Evolutionary conservation across 495 filamentous ascomycete genomes (phyloP).

Genomic region (Podospora pseudopauciseta): DNA sequence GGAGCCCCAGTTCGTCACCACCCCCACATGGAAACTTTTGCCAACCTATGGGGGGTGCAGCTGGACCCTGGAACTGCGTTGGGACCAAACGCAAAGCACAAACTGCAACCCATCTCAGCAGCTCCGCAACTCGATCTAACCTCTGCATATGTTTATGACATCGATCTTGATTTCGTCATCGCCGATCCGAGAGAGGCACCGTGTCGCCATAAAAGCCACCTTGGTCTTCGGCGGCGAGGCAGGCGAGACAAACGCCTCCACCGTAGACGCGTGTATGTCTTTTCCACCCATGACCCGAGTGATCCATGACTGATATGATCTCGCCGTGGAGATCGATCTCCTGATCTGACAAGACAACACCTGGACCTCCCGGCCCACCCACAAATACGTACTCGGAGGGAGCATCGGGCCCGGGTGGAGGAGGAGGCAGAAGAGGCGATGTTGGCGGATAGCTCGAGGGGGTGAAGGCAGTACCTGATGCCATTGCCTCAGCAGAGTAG

Average conservation of each 20-base stretch:
- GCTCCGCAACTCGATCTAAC: constrained; percentile 14
- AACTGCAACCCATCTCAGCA: not conserved
- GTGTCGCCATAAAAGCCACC: constrained; percentile 50
- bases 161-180: constrained; percentile 22
- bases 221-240: constrained; percentile 34
- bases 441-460: constrained; percentile 46
- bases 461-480: constrained; percentile 29
- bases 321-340: constrained; percentile 43
- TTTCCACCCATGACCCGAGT: constrained; percentile 44
- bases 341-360: constrained; percentile 18
- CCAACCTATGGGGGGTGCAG: constrained; percentile 7
- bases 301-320: constrained; percentile 44
- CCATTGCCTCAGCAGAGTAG: constrained; percentile 22
- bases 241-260: constrained; percentile 48
- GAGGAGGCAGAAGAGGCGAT: constrained; percentile 39
- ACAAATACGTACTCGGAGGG: constrained; percentile 30
- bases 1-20: not conserved
- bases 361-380: constrained; percentile 28
- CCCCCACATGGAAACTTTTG: not conserved
- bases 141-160: constrained; percentile 3
- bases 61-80: not conserved
- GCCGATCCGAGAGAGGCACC: constrained; percentile 45
- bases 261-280: constrained; percentile 51
- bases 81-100: not conserved
- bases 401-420: constrained; percentile 30